phyloP scores from a whole-genome alignment of 225 moss, liverwort and hornwort genomes.

The Polytrichum commune region DNA sequence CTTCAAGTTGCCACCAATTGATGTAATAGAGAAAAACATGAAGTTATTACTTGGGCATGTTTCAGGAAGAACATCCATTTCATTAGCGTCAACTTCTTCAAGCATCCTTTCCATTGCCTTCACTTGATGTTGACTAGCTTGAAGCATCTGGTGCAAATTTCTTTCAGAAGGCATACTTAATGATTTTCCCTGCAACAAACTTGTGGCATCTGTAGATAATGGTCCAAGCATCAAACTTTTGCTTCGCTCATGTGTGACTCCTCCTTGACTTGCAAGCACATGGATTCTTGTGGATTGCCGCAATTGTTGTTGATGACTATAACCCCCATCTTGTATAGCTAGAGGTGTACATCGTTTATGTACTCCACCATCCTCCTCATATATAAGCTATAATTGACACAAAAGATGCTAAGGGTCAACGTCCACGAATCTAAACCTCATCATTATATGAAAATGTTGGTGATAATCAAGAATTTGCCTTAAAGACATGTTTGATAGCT shows the following conservation, averaged over 20 bases:
- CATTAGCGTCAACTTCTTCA: conserved; percentile 30
- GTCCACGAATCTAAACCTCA: background rate
- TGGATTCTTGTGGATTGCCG: conserved; percentile 30
- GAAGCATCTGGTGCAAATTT: conserved; percentile 40
- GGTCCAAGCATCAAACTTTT: conserved; percentile 12
- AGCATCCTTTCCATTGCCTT: conserved; percentile 53
- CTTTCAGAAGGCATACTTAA: conserved; percentile 29
- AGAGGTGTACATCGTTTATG: conserved; percentile 34
- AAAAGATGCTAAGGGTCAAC: background rate
- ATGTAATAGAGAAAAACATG: background rate
- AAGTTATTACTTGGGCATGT: conserved; percentile 32
- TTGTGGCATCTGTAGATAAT: conserved; percentile 14
- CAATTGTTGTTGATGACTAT: conserved; percentile 22
- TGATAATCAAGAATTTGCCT: too few relatives aligned
- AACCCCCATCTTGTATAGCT: conserved; percentile 22
- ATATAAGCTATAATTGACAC: conserved; percentile 32
- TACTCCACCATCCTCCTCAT: conserved; percentile 46
- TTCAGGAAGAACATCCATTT: conserved; percentile 13
- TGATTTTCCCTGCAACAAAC: conserved; percentile 21
- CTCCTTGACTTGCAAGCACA: conserved; percentile 7
- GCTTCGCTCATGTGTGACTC: conserved; percentile 8
- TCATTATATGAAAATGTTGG: background rate
- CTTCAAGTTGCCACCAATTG: background rate
- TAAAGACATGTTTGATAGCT: too few relatives aligned
- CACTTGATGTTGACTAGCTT: conserved; percentile 55